These are phyloP conservation scores for Gnomoniopsis smithogilvyi DNA, from an alignment of 2,329 filamentous ascomycete genomes.

Conservation along the genomic window DNA sequence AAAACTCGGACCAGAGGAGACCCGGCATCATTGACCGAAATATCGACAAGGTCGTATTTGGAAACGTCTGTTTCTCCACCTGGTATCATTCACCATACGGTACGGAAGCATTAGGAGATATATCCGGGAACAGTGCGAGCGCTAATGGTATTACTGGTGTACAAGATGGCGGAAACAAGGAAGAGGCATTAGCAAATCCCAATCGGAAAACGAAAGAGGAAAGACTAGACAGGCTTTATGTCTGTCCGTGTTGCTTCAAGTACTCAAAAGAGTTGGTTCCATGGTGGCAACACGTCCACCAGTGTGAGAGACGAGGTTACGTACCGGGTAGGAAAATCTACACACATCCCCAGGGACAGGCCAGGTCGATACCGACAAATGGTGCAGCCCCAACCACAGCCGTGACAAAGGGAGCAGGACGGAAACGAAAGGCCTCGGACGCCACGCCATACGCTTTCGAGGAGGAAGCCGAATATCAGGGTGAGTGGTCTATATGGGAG, in stretches of 20 bases:
- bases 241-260: slow-evolving; percentile 92
- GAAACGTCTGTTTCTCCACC: slow-evolving; percentile 77
- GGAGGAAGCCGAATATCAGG: slow-evolving; percentile 50
- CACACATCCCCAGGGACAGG: slow-evolving; percentile 49
- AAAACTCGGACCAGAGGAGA: slow-evolving; percentile 23
- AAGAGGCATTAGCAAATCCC: slow-evolving; percentile 22
- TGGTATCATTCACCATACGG: slow-evolving; percentile 93
- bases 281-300: slow-evolving; percentile 56
- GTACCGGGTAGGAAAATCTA: slow-evolving; percentile 75
- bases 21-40: slow-evolving; percentile 61
- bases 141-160: slow-evolving; percentile 30
- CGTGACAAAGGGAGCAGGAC: slow-evolving; percentile 26
- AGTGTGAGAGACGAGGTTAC: slow-evolving; percentile 49
- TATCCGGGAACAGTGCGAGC: slow-evolving; percentile 27
- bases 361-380: slow-evolving; percentile 31
- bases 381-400: slow-evolving; percentile 14
- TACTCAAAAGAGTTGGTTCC: slow-evolving; percentile 67
- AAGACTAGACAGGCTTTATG: slow-evolving; percentile 70
- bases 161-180: slow-evolving; percentile 24
- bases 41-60: slow-evolving; percentile 82
- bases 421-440: slow-evolving; percentile 34
- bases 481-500: slow-evolving; percentile 84
- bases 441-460: slow-evolving; percentile 35
- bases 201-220: slow-evolving; percentile 16
- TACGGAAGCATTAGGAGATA: slow-evolving; percentile 63